Conservation (phyloP, 257 asterid species). For the Cynanchum wilfordii region DNA sequence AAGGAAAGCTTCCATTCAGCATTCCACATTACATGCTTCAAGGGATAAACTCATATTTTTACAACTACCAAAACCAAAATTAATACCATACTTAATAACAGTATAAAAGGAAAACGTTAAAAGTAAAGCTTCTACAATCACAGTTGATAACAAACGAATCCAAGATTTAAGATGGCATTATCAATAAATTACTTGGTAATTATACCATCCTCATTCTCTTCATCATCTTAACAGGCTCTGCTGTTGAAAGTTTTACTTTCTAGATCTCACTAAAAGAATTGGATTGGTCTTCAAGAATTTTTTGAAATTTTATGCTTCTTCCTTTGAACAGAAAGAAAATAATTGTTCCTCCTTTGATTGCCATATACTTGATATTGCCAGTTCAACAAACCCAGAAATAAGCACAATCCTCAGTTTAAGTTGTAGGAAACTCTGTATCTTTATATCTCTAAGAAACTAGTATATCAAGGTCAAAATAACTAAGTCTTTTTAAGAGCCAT, state of each 20-base stretch:
- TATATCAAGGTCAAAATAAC: neutral
- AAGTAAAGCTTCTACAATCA: neutral
- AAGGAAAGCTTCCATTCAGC: constrained; percentile 19
- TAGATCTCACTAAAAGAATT: neutral
- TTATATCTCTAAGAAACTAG: neutral
- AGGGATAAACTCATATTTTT: constrained; percentile 1
- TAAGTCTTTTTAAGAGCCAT: neutral
- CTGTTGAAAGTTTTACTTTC: neutral
- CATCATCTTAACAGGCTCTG: neutral
- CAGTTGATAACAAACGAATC: neutral
- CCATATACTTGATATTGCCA: neutral
- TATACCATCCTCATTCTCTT: neutral
- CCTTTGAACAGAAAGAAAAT: neutral
- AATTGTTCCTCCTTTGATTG: neutral
- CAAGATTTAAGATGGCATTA: constrained; percentile 1
- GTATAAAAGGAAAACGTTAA: neutral
- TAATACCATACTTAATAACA: neutral
- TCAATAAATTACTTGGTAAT: neutral
- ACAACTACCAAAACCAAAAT: neutral
- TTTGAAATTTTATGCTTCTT: neutral
- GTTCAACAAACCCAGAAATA: neutral
- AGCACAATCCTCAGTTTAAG: neutral
- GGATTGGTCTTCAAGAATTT: neutral
- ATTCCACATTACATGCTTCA: constrained; percentile 1
- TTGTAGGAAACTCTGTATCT: neutral